Base-by-base conservation (phyloP, 345 rosid genomes). In the Capsella bursapastoris region DNA sequence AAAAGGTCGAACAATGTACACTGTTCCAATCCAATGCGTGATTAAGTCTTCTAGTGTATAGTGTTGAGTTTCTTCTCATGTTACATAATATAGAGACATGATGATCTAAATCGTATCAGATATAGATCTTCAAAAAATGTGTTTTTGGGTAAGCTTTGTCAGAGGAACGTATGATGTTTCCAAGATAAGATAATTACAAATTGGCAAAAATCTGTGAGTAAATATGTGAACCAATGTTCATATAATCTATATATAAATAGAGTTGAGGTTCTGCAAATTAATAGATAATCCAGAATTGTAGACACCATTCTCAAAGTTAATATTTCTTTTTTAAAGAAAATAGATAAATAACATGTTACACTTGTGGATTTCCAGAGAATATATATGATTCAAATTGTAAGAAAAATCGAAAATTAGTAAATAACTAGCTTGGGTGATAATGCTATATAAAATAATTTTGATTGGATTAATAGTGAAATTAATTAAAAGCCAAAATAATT, bases 1-100 rank as follows among this genome's bases (percentile, higher is more conserved):
- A 22, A 71, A 71, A 51, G 51, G 51, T 48, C 16, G 60, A 61
- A 11, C 61, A 22, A 12, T 57, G 57, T 68, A 25, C 57, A 68
- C 79, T 76, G 50, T 69, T 76, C 64, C 8, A 28, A 53, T 53
- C 41, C 65, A 76, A 69, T 69, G 74, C 79, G 70, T 55, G 3
- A 38, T 38, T 38, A 68, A 53, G 0, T 43, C 15, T 61, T 40
- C 0, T 60, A 61, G 49, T 69, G 40, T 62, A 63, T 10, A 40
- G 50, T 35, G 58, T 63, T 70, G 31, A 37, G 34, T 52, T 44
- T 34, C 62, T 44, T 34, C 62, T 44, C 0, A 7, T 69, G 70
- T 40, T 12, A 63, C 32, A 13, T 18, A 63, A 69, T 45, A 15
- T 57, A 38, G 59, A 63, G 75, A 76, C 71, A 70, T 63, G 51